Evolutionary conservation across 208 protist species (phyloP), one percentile per base, ranked within the genome.

Genomic region (Leishmania guyanensis): DNA sequence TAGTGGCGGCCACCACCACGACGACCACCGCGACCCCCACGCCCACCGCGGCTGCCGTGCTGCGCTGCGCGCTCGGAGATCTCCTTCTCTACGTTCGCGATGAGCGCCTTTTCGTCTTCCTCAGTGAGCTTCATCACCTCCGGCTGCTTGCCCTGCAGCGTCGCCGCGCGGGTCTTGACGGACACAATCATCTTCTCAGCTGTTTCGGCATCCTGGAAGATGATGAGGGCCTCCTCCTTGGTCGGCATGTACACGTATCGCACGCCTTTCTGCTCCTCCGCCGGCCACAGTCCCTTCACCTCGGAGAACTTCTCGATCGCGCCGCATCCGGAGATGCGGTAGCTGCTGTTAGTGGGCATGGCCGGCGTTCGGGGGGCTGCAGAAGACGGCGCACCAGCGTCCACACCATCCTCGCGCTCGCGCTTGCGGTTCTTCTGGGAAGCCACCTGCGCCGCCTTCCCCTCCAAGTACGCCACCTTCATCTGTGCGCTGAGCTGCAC

Each of bases 161-260:
- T 95, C n/a, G 92, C 87, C 1, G 86, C 88, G 62, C 92, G 92
- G 58, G 91, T 75, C 86, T 88, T 85, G n/a, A 95, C 82, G 29
- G 90, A 92, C 71, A 78, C 87, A 0, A 94, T 86, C 94, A 97
- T 97, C 88, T 91, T 91, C 56, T 76, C 75, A 3, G 90, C 94
- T 9, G 92, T 96, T 75, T 90, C 88, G 60, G 89, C 76, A 79
- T 97, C 94, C 84, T 97, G 94, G 62, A 97, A 97, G 73, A 97
- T 93, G 72, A 97, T 78, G 39, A 95, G 79, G 17, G 92, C 90
- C 56, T 83, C 88, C 51, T 92, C 90, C 75, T 86, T 90, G 77
- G 85, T 89, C 14, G 92, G 92, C 73, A 89, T 92, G 84, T 92
- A 96, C 54, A 97, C 92, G 85, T 97, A 97, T 64, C 94, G 94